Base-by-base conservation (phyloP, 116 monocot genomes). In the Iris pallida region DNA sequence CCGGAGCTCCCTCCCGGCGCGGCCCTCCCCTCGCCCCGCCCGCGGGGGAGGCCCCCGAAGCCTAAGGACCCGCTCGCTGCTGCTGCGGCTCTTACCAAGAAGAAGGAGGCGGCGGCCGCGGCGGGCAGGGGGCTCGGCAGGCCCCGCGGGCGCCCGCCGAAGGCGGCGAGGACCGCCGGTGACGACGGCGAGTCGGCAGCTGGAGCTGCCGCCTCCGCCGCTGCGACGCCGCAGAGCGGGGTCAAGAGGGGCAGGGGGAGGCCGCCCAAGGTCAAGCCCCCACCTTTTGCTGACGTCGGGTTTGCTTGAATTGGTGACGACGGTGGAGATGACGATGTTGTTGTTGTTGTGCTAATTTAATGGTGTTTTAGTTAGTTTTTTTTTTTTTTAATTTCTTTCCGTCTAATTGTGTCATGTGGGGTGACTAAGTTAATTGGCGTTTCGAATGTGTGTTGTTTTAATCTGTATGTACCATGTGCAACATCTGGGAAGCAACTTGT, bases 31-130 rank as follows among this genome's bases (percentile, higher is more conserved):
- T 16, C 82, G 20, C 78, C 88, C 0, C 55, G 77, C n/a, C 84
- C 84, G 0, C 79, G 93, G 17, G 89, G 89, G 0, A 47, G 89
- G 13, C 89, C 93, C 1, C 81, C 88, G 3, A 88, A 88, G 73
- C 68, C 83, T 4, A 89, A 82, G 63, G 81, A 77, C 45, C 75
- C 77, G 0, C 56, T 73, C 14, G 57, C 76, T 0, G 71, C 45
- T 6, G 75, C 88, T 0, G 61, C 73, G 4, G 30, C 30, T 3
- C 2, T 30, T 30, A 3, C 3, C 30, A 30, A 30, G 30, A 30
- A 30, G 30, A 3, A 0, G 2, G 30, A 30, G 30, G 75, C 88
- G 1, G 61, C 73, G 4, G 78, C 70, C 7, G 74, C 68, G 69
- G 87, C 82, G 20, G 45, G 80, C 7, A 53, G 66, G 3, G 90